Conservation (phyloP, 306 rosid genomes). For the Senna siamea region DNA sequence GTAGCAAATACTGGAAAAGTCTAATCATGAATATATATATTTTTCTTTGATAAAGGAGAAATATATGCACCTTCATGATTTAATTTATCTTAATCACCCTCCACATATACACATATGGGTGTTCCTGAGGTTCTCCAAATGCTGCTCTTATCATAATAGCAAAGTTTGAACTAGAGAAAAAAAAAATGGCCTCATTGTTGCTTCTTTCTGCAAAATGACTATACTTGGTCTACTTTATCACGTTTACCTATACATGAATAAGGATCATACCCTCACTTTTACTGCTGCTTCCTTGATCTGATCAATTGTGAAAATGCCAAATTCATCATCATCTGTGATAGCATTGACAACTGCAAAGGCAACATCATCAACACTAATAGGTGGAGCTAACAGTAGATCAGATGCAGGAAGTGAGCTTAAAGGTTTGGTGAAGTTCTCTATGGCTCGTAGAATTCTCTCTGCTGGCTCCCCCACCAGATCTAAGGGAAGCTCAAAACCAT, state of each 20-base stretch:
- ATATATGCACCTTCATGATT: neutral
- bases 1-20: neutral
- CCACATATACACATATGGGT: no score
- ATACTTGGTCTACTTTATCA: constrained; percentile 10
- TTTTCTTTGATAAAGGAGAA: neutral
- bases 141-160: constrained; percentile 3
- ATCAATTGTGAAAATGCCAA: constrained; percentile 82
- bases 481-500: constrained; percentile 82
- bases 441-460: constrained; percentile 69
- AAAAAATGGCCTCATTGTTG: constrained; percentile 15
- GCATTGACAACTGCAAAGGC: constrained; percentile 79
- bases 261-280: constrained; percentile 60
- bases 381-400: constrained; percentile 84
- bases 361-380: constrained; percentile 88
- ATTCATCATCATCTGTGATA: constrained; percentile 75
- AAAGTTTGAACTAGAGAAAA: constrained; percentile 1
- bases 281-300: constrained; percentile 95
- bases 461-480: constrained; percentile 81
- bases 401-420: constrained; percentile 88
- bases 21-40: neutral
- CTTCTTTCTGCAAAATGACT: neutral
- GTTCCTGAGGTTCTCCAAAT: neutral
- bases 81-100: neutral
- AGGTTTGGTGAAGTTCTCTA: constrained; percentile 79
- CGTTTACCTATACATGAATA: neutral